These are phyloP conservation scores for Macrotyloma uniflorum DNA, from an alignment of 306 rosid genomes.

Conservation along the genomic window DNA sequence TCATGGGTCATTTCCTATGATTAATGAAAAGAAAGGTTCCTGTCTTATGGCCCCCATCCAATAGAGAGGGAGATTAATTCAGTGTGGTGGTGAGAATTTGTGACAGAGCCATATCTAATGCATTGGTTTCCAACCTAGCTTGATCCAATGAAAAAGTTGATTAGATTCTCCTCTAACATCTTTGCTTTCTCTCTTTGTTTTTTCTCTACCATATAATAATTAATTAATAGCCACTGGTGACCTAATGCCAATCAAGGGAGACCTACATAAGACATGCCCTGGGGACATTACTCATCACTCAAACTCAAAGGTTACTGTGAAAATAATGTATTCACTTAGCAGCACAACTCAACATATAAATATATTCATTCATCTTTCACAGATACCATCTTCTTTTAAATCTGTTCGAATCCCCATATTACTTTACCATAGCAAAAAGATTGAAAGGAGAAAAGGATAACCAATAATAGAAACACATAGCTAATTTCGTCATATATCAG, in stretches of 20 bases:
- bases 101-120: constrained; percentile 23
- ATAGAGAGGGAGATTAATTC: background rate
- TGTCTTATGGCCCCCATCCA: constrained; percentile 30
- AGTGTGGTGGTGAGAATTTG: constrained; percentile 17
- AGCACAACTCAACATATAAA: constrained; percentile 1
- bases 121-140: constrained; percentile 40
- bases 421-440: constrained; percentile 23
- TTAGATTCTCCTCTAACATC: constrained; percentile 24
- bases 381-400: constrained; percentile 7
- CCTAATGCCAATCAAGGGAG: constrained; percentile 18
- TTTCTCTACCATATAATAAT: background rate
- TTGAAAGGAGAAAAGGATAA: background rate
- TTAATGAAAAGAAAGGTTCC: constrained; percentile 38
- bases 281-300: constrained; percentile 1
- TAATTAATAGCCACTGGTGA: background rate
- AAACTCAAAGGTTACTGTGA: constrained; percentile 30
- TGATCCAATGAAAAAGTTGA: constrained; percentile 27
- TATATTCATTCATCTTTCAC: background rate
- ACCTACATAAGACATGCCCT: background rate
- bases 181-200: constrained; percentile 4
- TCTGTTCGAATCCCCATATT: constrained; percentile 10
- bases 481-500: constrained; percentile 23
- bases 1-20: constrained; percentile 31
- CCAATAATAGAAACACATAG: constrained; percentile 9
- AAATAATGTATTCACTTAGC: constrained; percentile 3